phyloP scores from a whole-genome alignment of 192 early-diverging fungal genomes.

The Gonapodya sp. region DNA sequence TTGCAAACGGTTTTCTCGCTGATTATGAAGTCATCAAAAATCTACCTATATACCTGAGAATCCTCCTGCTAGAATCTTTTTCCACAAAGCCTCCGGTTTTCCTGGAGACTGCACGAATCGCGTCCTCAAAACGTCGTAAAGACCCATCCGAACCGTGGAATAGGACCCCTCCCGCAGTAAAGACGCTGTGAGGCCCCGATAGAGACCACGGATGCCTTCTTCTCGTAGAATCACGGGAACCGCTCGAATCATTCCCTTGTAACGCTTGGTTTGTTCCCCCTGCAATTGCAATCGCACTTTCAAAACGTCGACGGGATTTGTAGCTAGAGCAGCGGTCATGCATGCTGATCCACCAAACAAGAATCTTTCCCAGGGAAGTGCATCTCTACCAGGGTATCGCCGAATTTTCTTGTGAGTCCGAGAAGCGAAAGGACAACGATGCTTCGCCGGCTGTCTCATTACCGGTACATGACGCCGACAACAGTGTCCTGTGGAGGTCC shows the following conservation, averaged over 20 bases:
- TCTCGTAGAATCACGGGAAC: conserved; percentile 7
- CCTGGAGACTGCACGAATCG: not conserved
- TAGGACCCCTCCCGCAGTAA: conserved; percentile 27
- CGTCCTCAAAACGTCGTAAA: conserved; percentile 11
- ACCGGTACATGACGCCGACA: not conserved
- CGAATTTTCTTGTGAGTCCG: not conserved
- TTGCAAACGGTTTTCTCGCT: too few relatives aligned
- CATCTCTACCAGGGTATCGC: not conserved
- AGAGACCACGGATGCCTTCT: conserved; percentile 22
- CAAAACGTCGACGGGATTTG: not conserved
- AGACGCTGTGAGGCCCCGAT: conserved; percentile 19
- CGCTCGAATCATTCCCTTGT: conserved; percentile 4
- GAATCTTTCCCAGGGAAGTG: not conserved
- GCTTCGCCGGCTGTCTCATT: not conserved
- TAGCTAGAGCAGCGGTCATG: not conserved
- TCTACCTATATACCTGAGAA: too few relatives aligned
- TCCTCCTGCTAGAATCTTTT: conserved; percentile 22
- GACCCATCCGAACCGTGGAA: conserved; percentile 25
- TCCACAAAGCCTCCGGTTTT: conserved; percentile 16
- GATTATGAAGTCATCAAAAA: too few relatives aligned
- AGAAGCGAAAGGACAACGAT: not conserved
- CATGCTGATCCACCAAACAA: not conserved
- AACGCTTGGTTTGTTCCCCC: not conserved
- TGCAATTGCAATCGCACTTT: conserved; percentile 9
- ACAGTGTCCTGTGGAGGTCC: not conserved